These are phyloP conservation scores for Cryptosporidium baileyi DNA, from an alignment of 169 alveolate species.

Conservation along the genomic window DNA sequence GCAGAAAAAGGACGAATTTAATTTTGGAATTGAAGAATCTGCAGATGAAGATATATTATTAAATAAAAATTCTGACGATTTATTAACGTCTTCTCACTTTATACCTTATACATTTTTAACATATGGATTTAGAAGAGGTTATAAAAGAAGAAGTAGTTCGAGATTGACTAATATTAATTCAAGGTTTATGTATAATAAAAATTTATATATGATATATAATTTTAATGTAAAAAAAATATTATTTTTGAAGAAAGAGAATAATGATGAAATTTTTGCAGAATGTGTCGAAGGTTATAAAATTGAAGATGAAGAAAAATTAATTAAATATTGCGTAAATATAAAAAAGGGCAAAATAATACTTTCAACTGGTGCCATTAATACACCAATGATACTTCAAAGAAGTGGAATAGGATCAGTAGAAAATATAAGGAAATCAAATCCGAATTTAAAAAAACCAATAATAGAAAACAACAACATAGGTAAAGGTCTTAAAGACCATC, in stretches of 20 bases:
- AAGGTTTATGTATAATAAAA: neutral
- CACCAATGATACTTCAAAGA: conserved; percentile 66
- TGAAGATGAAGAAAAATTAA: neutral
- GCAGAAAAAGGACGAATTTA: neutral
- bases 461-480: conserved; percentile 36
- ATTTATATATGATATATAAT: neutral
- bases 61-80: neutral
- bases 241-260: neutral
- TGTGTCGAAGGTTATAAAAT: neutral
- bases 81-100: conserved; percentile 9
- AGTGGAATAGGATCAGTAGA: conserved; percentile 49
- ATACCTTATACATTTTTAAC: conserved; percentile 41
- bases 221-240: conserved; percentile 10
- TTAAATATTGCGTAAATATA: conserved; percentile 3
- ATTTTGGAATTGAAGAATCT: neutral
- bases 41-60: neutral
- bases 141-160: conserved; percentile 22
- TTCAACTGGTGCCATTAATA: conserved; percentile 55
- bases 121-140: conserved; percentile 41
- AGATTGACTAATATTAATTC: neutral
- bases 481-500: conserved; percentile 34
- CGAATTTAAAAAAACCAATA: conserved; percentile 10
- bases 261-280: neutral
- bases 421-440: conserved; percentile 6
- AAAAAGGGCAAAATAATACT: conserved; percentile 3